Conservation (phyloP, 305 asterid species). For the Fraxinus dipetala region DNA sequence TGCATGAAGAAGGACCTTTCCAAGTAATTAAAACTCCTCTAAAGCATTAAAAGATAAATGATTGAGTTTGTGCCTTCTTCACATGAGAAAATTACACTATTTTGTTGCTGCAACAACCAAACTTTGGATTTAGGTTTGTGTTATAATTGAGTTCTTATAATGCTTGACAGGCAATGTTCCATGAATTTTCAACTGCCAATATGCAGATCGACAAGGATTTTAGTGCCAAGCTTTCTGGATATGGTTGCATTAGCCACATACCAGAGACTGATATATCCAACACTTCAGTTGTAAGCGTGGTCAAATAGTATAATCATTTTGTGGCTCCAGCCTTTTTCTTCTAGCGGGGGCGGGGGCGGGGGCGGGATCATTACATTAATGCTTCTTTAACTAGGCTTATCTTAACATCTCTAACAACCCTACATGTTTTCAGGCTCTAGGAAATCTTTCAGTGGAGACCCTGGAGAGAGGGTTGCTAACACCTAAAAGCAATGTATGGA, state of each 20-base stretch:
- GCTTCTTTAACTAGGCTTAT: background rate
- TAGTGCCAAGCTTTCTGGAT: conserved; percentile 94
- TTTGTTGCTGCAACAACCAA: conserved; percentile 5
- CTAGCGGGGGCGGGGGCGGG: background rate
- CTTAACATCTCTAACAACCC: background rate
- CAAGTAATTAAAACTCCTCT: conserved; percentile 49
- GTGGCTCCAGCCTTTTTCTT: background rate
- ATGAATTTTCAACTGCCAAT: conserved; percentile 84
- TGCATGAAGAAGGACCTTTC: conserved; percentile 99
- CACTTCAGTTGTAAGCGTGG: conserved; percentile 64
- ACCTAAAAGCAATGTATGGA: conserved; percentile 97
- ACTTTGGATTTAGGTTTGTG: conserved; percentile 15
- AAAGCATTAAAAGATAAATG: background rate
- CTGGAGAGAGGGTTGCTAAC: conserved; percentile 82
- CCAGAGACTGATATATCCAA: conserved; percentile 80
- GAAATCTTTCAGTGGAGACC: conserved; percentile 88
- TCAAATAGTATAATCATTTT: background rate
- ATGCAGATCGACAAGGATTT: conserved; percentile 96
- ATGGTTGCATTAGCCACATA: conserved; percentile 86
- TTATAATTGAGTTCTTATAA: conserved; percentile 19
- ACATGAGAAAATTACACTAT: background rate
- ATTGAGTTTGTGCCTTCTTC: background rate
- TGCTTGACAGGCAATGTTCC: conserved; percentile 85
- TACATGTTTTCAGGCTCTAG: conserved; percentile 59
- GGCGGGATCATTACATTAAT: background rate